Evolutionary conservation across 2,329 filamentous ascomycete genomes (phyloP).

Genomic region (Colletotrichum paranaense): DNA sequence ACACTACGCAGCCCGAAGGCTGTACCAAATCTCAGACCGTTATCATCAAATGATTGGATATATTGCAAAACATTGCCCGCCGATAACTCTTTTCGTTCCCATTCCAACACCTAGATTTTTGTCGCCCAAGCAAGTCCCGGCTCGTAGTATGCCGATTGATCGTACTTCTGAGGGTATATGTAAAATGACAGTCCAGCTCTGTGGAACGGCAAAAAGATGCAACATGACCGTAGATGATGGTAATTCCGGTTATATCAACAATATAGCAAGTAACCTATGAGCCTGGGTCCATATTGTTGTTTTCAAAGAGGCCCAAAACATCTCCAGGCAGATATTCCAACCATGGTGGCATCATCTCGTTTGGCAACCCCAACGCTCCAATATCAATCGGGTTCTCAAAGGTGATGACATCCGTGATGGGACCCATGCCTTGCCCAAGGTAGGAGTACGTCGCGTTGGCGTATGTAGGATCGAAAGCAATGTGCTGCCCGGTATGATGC

Average conservation of each 20-base stretch:
- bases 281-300: conserved; percentile 26
- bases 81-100: no score
- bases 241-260: no score
- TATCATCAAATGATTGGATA: background rate
- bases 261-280: background rate
- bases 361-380: conserved; percentile 67
- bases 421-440: conserved; percentile 40
- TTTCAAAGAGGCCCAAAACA: conserved; percentile 67
- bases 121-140: background rate
- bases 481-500: conserved; percentile 15
- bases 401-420: conserved; percentile 66
- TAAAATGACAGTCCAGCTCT: background rate
- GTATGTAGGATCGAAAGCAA: conserved; percentile 17
- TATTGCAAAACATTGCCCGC: background rate
- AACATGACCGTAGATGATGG: background rate
- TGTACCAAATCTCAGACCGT: background rate
- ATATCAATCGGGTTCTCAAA: conserved; percentile 84
- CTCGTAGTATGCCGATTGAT: background rate
- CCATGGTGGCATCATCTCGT: conserved; percentile 78
- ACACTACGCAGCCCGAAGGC: background rate
- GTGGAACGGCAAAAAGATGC: background rate
- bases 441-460: conserved; percentile 35
- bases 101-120: background rate
- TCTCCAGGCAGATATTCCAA: conserved; percentile 79
- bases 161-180: background rate